phyloP scores from a whole-genome alignment of 306 rosid genomes.

The Vigna angularis region DNA sequence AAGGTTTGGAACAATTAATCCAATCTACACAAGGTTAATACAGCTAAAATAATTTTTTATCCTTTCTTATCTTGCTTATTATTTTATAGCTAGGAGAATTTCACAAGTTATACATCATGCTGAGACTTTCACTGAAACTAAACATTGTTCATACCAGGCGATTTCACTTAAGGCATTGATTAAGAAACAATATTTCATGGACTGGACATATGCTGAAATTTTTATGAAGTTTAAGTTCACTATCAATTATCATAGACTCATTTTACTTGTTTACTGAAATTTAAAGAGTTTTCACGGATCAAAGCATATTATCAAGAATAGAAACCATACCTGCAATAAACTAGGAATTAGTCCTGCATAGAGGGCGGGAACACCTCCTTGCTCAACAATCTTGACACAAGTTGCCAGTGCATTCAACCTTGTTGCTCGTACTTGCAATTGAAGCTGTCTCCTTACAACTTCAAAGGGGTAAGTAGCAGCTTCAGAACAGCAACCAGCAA shows the following conservation, averaged over 20 bases:
- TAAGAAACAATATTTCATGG: constrained; percentile 10
- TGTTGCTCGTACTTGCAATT: constrained; percentile 81
- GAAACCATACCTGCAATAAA: constrained; percentile 78
- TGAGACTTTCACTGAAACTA: not conserved
- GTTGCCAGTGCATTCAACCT: constrained; percentile 80
- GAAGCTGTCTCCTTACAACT: constrained; percentile 94
- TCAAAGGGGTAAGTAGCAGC: constrained; percentile 95
- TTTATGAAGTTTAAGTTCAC: not conserved
- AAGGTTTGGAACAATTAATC: constrained; percentile 26
- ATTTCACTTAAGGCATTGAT: constrained; percentile 12
- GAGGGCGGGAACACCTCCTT: constrained; percentile 90
- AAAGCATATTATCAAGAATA: constrained; percentile 28
- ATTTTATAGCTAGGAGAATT: constrained; percentile 14
- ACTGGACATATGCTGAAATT: constrained; percentile 11
- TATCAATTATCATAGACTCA: not conserved
- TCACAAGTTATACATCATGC: not conserved
- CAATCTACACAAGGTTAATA: constrained; percentile 5
- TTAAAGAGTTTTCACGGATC: constrained; percentile 11
- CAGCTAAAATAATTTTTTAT: not conserved
- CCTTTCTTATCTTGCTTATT: constrained; percentile 2
- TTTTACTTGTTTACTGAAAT: constrained; percentile 6
- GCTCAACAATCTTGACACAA: constrained; percentile 77
- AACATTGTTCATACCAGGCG: not conserved
- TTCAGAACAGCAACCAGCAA: constrained; percentile 96
- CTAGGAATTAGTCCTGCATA: constrained; percentile 90